Percentiles rank a stretch among this genome's conserved stretches.
Evolutionary conservation across 345 rosid species (phyloP).

Genomic region (Eucalyptus polyanthemos): DNA sequence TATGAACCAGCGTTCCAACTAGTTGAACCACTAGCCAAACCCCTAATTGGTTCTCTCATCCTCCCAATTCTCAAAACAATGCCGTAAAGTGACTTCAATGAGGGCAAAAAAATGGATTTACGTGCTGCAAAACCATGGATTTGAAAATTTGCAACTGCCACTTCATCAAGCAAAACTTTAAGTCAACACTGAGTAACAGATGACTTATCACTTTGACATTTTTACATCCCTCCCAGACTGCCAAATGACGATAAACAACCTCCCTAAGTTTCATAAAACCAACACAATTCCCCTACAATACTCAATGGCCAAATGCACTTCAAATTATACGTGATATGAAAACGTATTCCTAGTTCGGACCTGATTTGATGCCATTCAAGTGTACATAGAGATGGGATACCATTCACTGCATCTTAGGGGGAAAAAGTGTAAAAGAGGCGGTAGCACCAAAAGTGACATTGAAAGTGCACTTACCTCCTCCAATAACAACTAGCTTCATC

Average conservation of each 20-base stretch:
- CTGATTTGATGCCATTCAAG: background rate
- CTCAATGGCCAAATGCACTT: background rate
- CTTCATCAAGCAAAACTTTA: background rate
- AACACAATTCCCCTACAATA: background rate
- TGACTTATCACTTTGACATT: background rate
- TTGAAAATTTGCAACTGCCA: background rate
- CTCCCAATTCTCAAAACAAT: background rate
- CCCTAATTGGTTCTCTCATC: background rate
- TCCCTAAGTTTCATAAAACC: background rate
- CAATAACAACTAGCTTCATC: slow-evolving; percentile 96
- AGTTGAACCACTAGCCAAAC: background rate
- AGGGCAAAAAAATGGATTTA: background rate
- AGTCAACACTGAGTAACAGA: background rate
- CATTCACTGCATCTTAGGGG: background rate
- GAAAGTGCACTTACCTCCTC: slow-evolving; percentile 57
- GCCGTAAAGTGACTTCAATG: background rate
- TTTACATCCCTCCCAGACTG: background rate
- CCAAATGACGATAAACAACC: background rate
- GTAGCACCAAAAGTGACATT: background rate
- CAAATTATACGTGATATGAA: background rate
- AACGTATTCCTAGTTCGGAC: background rate
- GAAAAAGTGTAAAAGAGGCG: background rate
- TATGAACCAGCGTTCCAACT: background rate
- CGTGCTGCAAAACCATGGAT: background rate
- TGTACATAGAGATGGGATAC: background rate